Evolutionary conservation across 768 basidiomycete species (phyloP).

Genomic region (Lepiota venenata): DNA sequence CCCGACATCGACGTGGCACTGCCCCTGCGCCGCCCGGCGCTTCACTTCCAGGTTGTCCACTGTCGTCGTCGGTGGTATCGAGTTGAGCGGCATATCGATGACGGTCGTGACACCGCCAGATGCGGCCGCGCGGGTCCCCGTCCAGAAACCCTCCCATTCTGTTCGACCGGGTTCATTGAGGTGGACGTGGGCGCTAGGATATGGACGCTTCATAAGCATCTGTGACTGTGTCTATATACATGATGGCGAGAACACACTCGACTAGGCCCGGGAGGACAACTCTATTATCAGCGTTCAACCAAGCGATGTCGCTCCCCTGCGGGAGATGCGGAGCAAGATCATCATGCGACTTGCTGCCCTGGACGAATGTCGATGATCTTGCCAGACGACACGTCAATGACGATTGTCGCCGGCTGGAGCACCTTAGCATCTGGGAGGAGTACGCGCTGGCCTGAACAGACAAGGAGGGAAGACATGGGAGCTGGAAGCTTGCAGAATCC

Average conservation of each 20-base stretch:
- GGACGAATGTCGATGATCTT: constrained; percentile 52
- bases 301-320: constrained; percentile 24
- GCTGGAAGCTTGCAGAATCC: neutral
- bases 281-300: constrained; percentile 56
- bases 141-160: constrained; percentile 92
- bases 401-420: constrained; percentile 64
- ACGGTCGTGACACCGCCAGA: constrained; percentile 95
- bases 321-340: constrained; percentile 25
- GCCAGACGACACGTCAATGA: constrained; percentile 53
- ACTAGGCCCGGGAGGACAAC: constrained; percentile 76
- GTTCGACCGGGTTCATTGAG: constrained; percentile 93
- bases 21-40: constrained; percentile 62
- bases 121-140: constrained; percentile 87
- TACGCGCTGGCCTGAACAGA: constrained; percentile 54
- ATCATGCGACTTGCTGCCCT: constrained; percentile 26
- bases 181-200: constrained; percentile 79
- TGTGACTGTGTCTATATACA: neutral
- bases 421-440: constrained; percentile 47
- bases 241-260: constrained; percentile 49
- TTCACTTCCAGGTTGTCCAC: constrained; percentile 72
- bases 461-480: constrained; percentile 22
- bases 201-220: constrained; percentile 4
- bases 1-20: constrained; percentile 79
- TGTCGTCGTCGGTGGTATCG: constrained; percentile 93
- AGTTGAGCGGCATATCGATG: constrained; percentile 98